Evolutionary conservation across 2,329 filamentous ascomycete species (phyloP).

Genomic region (Onygenales sp.): DNA sequence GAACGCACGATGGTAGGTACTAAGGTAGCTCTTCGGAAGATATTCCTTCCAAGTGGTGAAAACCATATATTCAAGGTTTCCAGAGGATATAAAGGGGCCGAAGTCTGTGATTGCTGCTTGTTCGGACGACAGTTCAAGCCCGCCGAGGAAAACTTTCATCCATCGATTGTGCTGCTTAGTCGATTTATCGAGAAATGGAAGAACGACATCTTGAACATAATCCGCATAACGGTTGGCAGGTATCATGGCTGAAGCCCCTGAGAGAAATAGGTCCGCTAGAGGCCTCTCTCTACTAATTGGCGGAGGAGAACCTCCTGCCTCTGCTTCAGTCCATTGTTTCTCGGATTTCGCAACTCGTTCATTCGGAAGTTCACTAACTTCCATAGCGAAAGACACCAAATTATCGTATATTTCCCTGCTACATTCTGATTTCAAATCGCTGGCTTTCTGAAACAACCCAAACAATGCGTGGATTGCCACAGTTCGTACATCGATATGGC

Average conservation of each 20-base stretch:
- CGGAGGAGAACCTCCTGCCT: constrained; percentile 7
- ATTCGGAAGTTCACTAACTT: constrained; percentile 7
- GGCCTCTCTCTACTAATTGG: constrained; percentile 6
- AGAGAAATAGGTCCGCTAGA: constrained; percentile 7
- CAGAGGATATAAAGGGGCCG: constrained; percentile 10
- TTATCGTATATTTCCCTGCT: neutral
- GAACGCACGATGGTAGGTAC: constrained; percentile 5
- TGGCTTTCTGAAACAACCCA: constrained; percentile 3
- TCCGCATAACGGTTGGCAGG: constrained; percentile 2
- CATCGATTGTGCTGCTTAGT: constrained; percentile 13
- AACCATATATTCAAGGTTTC: constrained; percentile 1
- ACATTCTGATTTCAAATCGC: neutral
- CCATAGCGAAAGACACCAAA: constrained; percentile 3
- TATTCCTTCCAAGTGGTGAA: constrained; percentile 9
- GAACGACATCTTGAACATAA: constrained; percentile 10
- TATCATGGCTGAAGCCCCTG: constrained; percentile 1
- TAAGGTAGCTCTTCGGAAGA: constrained; percentile 11
- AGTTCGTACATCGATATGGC: constrained; percentile 11
- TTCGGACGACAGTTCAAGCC: constrained; percentile 1
- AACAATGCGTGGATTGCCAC: constrained; percentile 8
- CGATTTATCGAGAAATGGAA: constrained; percentile 13
- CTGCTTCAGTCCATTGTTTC: constrained; percentile 9
- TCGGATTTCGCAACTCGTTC: constrained; percentile 6
- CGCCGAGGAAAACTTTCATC: constrained; percentile 13
- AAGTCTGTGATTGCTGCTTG: constrained; percentile 4